Base-by-base conservation (phyloP, 129 eudicot genomes). In the Flaveria ramosissima region DNA sequence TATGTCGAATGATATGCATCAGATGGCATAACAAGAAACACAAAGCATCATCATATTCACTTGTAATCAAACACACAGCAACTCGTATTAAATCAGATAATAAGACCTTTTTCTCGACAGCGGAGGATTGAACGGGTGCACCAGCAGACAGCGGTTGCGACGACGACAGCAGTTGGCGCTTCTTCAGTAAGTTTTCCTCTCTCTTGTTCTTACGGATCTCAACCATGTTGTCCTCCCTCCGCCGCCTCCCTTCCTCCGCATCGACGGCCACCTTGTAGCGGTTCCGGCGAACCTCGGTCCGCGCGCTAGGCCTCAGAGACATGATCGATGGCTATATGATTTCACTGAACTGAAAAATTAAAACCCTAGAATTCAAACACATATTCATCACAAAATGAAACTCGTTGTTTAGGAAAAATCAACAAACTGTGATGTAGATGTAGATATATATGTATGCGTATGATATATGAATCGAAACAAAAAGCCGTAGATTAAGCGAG, bases 141-240 rank as follows among this genome's bases (percentile, higher is more conserved):
- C 73, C 80, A 15, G 84, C 2, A 56, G 81, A 32, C 57, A 67
- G 62, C 51, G 81, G 74, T 26, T 78, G 91, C 53, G 83, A 84
- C 16, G 83, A 50, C 52, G 84, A 86, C 48, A 82, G 60, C 12
- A 85, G 87, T 76, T 88, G 88, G 14, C 93, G 91, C 84, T 91
- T 91, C 89, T 91, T 91, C 50, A 78, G 81, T 64, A 91, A 85
- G 72, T 82, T 91, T 83, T 91, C 97, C 62, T 91, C 97, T 51
- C 94, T 74, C 59, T 76, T 83, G 64, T 74, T 91, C 78, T 91
- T 91, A 63, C 92, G 85, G 92, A 91, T 91, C 97, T 91, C 97
- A 65, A 91, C 93, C 97, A 91, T 86, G 55, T 86, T 86, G 55
- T 91, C 92, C 77, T 88, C 97, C 68, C 96, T 86, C 66, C 97